Evolutionary conservation across 306 rosid genomes (phyloP).

Genomic region (Vicia faba): DNA sequence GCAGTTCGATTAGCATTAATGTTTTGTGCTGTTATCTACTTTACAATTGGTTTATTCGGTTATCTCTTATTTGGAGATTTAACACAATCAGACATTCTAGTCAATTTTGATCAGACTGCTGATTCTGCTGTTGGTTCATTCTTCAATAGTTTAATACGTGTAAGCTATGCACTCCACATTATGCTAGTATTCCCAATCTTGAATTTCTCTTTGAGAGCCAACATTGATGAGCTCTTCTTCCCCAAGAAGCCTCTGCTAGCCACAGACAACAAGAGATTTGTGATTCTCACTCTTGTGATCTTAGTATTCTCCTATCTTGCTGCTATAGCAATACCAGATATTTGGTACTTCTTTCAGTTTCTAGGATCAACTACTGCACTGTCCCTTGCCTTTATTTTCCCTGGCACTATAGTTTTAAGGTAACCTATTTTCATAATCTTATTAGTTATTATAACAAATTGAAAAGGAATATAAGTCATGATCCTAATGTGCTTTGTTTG

Average conservation of each 20-base stretch:
- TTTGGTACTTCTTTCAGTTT: slow-evolving; percentile 91
- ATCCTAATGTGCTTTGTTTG: slow-evolving; percentile 20
- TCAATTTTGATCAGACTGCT: slow-evolving; percentile 72
- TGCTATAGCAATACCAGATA: slow-evolving; percentile 83
- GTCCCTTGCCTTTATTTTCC: slow-evolving; percentile 88
- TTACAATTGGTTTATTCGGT: slow-evolving; percentile 75
- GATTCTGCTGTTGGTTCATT: slow-evolving; percentile 62
- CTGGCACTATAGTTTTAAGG: slow-evolving; percentile 81
- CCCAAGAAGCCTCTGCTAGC: slow-evolving; percentile 55
- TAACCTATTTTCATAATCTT: slow-evolving; percentile 34
- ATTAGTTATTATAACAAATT: not conserved
- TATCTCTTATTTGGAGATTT: slow-evolving; percentile 89
- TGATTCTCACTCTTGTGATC: slow-evolving; percentile 55
- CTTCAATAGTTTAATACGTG: slow-evolving; percentile 65
- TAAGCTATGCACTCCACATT: slow-evolving; percentile 88
- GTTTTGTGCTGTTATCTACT: slow-evolving; percentile 72
- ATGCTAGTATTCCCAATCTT: slow-evolving; percentile 85
- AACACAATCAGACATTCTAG: slow-evolving; percentile 70
- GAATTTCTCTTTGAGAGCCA: slow-evolving; percentile 83
- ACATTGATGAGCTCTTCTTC: slow-evolving; percentile 79
- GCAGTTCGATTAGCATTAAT: slow-evolving; percentile 72
- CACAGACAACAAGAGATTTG: slow-evolving; percentile 70
- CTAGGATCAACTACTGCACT: slow-evolving; percentile 85
- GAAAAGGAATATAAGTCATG: slow-evolving; percentile 21
- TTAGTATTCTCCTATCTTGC: slow-evolving; percentile 67